Evolutionary conservation across 2,329 filamentous ascomycete species (phyloP).

Genomic region (Paramyrothecium roridum): DNA sequence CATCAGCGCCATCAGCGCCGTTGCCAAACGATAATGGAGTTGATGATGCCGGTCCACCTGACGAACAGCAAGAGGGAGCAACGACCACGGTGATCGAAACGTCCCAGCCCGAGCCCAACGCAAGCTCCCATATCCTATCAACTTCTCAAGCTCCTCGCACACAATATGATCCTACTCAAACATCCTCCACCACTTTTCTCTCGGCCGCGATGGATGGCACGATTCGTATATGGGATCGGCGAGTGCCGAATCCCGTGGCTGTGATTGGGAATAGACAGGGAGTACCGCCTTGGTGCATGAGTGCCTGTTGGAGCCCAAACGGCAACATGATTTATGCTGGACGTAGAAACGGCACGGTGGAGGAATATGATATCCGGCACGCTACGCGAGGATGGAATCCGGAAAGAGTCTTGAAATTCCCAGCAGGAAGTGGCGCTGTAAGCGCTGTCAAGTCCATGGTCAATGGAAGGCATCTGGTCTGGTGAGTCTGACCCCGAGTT

Average conservation of each 20-base stretch:
- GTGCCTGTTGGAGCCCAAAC: slow-evolving; percentile 92
- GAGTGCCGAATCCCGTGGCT: slow-evolving; percentile 73
- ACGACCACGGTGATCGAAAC: not conserved
- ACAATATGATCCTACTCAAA: slow-evolving; percentile 52
- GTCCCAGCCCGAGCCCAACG: slow-evolving; percentile 11
- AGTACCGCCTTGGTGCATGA: slow-evolving; percentile 96
- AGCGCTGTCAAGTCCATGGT: slow-evolving; percentile 87
- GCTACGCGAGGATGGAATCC: slow-evolving; percentile 64
- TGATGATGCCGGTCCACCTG: no score
- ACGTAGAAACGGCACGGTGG: slow-evolving; percentile 85
- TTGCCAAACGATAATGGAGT: not conserved
- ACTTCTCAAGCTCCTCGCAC: slow-evolving; percentile 31
- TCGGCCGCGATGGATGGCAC: slow-evolving; percentile 85
- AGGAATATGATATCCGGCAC: slow-evolving; percentile 88
- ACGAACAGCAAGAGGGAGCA: not conserved
- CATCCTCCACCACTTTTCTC: slow-evolving; percentile 78
- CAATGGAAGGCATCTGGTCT: slow-evolving; percentile 88
- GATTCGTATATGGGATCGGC: slow-evolving; percentile 88
- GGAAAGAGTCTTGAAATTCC: slow-evolving; percentile 80
- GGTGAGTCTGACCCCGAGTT: slow-evolving; percentile 37
- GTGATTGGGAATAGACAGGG: slow-evolving; percentile 70
- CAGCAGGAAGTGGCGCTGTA: slow-evolving; percentile 82
- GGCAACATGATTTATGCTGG: slow-evolving; percentile 95
- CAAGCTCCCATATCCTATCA: slow-evolving; percentile 18
- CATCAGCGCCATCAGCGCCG: not conserved